Base-by-base conservation (phyloP, 805 yeast species). In the Isabelozyma rhagii region DNA sequence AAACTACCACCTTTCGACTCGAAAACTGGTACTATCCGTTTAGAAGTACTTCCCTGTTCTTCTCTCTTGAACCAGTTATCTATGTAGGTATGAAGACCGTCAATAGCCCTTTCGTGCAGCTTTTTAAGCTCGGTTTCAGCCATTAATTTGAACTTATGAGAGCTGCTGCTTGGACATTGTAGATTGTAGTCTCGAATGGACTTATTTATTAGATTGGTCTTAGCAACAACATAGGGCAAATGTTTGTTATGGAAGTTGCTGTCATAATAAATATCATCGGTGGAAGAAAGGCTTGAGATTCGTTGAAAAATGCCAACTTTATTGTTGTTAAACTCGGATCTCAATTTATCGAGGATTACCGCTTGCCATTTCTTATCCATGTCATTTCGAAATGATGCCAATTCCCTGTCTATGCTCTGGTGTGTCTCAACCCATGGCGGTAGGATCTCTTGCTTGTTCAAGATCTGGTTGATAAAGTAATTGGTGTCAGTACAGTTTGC, bases 351-450 rank as follows among this genome's bases (percentile, higher is more conserved):
- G 1, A 56, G 44, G 45, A 68, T 46, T 25, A 56, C 36, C 45
- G 55, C 47, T 25, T 54, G 45, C 81, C 81, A 81, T 28, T 67
- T 67, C 2, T 58, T 47, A 40, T 71, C 77, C 29, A 84, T 48
- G 36, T 72, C 72, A 0, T 55, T 52, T 47, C 91, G 66, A 47
- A 88, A 82, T 0, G 59, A 59, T 2, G 57, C 61, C 8, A 87
- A 73, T 38, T 79, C 80, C 2, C 58, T 51, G 41, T 78, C 78
- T 83, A 92, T 72, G 84, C 96, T 29, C 81, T 89, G 44, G 61
- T 89, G 61, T 77, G 81, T 84, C 57, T 89, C 96, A 38, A 91
- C 85, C 97, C 97, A 91, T 0, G 96, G 96, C 0, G 97, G 96
- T 9, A 83, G 71, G 0, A 89, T 83, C 45, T 89, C 91, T 64